Evolutionary conservation across 2,329 filamentous ascomycete species (phyloP).

Genomic region (Botrytis fabae): DNA sequence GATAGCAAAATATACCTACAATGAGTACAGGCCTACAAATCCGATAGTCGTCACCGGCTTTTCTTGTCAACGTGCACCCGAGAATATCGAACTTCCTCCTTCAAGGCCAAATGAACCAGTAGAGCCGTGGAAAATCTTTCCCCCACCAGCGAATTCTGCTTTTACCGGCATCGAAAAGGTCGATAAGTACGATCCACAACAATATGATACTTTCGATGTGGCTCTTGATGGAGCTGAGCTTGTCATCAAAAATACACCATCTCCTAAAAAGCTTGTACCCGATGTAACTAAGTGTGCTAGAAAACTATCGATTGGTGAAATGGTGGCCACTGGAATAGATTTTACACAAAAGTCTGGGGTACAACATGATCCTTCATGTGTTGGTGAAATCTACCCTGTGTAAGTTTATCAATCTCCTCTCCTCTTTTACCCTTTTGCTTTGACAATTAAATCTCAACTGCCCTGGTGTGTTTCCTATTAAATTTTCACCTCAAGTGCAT

Average conservation of each 20-base stretch:
- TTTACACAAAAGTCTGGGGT: constrained; percentile 20
- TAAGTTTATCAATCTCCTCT: neutral
- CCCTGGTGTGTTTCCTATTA: neutral
- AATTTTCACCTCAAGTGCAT: neutral
- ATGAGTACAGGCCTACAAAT: neutral
- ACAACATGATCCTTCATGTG: constrained; percentile 13
- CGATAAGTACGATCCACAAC: constrained; percentile 15
- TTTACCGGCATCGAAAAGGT: constrained; percentile 9
- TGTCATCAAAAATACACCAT: neutral
- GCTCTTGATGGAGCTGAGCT: constrained; percentile 21
- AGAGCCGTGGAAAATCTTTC: constrained; percentile 9
- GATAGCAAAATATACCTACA: neutral
- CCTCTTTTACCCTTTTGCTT: neutral
- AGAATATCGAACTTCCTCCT: constrained; percentile 12
- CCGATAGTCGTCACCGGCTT: constrained; percentile 1
- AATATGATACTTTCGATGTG: constrained; percentile 7
- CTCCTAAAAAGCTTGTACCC: neutral
- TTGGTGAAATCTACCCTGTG: constrained; percentile 17
- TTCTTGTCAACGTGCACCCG: neutral
- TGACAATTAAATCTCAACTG: neutral
- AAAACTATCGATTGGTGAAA: neutral
- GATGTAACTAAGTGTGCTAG: neutral
- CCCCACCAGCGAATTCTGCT: constrained; percentile 8
- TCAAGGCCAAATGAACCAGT: constrained; percentile 9
- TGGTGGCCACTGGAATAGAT: constrained; percentile 16